Percentiles rank a stretch among this genome's conserved stretches.
Conservation (phyloP, 2,329 filamentous ascomycete species). For the Neurospora sp. region DNA sequence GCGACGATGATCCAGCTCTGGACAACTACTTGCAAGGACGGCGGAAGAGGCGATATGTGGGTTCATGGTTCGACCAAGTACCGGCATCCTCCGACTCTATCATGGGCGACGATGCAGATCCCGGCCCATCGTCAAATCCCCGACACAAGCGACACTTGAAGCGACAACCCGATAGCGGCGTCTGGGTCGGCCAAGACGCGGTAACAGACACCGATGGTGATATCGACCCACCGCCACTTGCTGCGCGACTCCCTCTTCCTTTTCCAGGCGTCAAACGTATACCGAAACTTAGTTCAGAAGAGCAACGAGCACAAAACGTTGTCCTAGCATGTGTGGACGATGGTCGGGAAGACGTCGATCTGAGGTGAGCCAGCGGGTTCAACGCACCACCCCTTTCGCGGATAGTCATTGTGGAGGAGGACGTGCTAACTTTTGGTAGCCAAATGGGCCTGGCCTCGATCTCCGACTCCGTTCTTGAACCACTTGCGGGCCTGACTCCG, state of each 20-base stretch:
- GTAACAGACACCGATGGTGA: slow-evolving; percentile 35
- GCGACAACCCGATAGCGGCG: slow-evolving; percentile 53
- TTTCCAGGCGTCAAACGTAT: background rate
- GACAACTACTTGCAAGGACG: slow-evolving; percentile 51
- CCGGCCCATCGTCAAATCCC: slow-evolving; percentile 4
- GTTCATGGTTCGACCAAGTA: slow-evolving; percentile 58
- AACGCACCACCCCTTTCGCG: background rate
- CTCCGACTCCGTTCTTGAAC: slow-evolving; percentile 46
- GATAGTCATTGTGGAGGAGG: background rate
- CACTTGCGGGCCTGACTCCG: slow-evolving; percentile 43
- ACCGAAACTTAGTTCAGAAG: slow-evolving; percentile 20
- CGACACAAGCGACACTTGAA: slow-evolving; percentile 41
- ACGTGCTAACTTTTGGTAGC: slow-evolving; percentile 18
- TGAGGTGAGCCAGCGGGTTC: slow-evolving; percentile 38
- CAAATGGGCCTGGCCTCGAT: slow-evolving; percentile 40
- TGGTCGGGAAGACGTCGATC: slow-evolving; percentile 50
- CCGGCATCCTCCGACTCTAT: slow-evolving; percentile 40
- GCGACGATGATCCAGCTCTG: slow-evolving; percentile 58
- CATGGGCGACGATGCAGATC: slow-evolving; percentile 26
- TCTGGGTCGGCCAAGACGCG: slow-evolving; percentile 57
- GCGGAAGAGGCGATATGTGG: slow-evolving; percentile 52
- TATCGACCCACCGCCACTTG: slow-evolving; percentile 7
- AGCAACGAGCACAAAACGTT: slow-evolving; percentile 34
- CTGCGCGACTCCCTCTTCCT: slow-evolving; percentile 1
- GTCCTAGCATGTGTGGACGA: slow-evolving; percentile 47